Conservation (phyloP, 306 rosid species). For the Prunus campanulata region DNA sequence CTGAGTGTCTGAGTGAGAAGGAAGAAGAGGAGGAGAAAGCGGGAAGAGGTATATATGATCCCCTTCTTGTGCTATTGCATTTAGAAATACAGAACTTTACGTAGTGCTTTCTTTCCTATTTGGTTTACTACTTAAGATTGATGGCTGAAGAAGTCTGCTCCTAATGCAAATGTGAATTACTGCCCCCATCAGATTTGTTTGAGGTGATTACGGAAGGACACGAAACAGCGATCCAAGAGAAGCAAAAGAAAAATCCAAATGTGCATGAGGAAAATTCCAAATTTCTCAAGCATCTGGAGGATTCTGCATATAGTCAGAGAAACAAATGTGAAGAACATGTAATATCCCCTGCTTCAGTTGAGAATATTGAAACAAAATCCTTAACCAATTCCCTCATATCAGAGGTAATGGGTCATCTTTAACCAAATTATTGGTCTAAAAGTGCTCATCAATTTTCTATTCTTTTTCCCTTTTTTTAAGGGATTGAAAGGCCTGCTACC, state of each 20-base stretch:
- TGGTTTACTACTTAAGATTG: not conserved
- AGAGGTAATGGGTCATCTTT: not conserved
- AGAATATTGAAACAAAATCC: not conserved
- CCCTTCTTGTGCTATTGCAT: not conserved
- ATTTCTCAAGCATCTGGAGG: not conserved
- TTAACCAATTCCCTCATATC: not conserved
- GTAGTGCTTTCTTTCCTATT: slow-evolving; percentile 2
- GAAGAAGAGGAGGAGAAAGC: slow-evolving; percentile 15
- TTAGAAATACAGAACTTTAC: slow-evolving; percentile 1
- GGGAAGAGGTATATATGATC: slow-evolving; percentile 6
- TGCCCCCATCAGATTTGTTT: slow-evolving; percentile 10
- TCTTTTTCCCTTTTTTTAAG: not conserved
- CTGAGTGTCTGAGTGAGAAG: slow-evolving; percentile 22
- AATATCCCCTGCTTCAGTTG: slow-evolving; percentile 14
- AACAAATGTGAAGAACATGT: slow-evolving; percentile 11
- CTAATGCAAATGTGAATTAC: not conserved
- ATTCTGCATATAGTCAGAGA: slow-evolving; percentile 1
- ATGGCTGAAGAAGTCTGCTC: not conserved
- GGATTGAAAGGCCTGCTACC: not conserved
- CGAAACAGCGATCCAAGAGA: not conserved
- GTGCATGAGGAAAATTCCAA: slow-evolving; percentile 2
- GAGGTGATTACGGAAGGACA: slow-evolving; percentile 17
- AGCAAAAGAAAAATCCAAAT: not conserved
- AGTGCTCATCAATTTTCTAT: not conserved
- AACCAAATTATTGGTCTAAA: not conserved